Conservation (phyloP, 208 protist species). For the Acanthamoeba healyi region DNA sequence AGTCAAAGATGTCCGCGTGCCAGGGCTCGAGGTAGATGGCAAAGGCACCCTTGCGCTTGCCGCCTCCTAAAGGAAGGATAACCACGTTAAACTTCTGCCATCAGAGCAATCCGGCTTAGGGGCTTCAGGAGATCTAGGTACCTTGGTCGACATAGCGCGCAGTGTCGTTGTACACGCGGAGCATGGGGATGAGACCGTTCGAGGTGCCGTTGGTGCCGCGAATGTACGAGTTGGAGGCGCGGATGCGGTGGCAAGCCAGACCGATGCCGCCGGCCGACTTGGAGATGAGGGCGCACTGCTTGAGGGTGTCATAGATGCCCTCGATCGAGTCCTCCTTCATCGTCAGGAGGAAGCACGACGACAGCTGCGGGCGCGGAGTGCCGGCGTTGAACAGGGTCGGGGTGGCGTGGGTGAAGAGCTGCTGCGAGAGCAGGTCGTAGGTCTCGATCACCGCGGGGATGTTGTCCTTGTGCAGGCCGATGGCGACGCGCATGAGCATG, state of each 20-base stretch:
- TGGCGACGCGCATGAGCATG: slow-evolving; percentile 98
- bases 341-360: slow-evolving; percentile 98
- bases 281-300: slow-evolving; percentile 98
- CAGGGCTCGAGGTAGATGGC: slow-evolving; percentile 99
- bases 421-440: slow-evolving; percentile 96
- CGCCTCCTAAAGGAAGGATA: slow-evolving; percentile 88
- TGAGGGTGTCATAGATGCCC: slow-evolving; percentile 99
- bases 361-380: slow-evolving; percentile 97
- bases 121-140: neutral
- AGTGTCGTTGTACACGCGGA: slow-evolving; percentile 99
- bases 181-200: slow-evolving; percentile 99
- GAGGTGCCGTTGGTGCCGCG: slow-evolving; percentile 97
- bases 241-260: slow-evolving; percentile 97
- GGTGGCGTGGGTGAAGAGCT: slow-evolving; percentile 98
- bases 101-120: neutral
- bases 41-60: slow-evolving; percentile 99
- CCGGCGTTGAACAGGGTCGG: slow-evolving; percentile 99
- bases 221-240: slow-evolving; percentile 97
- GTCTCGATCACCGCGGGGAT: slow-evolving; percentile 96
- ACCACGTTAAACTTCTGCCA: slow-evolving; percentile 70
- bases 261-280: slow-evolving; percentile 99
- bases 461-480: slow-evolving; percentile 97
- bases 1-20: slow-evolving; percentile 99
- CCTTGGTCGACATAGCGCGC: slow-evolving; percentile 98
- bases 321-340: slow-evolving; percentile 99